Conservation (phyloP, 2,329 filamentous ascomycete species). For the Albifimbria verrucaria region DNA sequence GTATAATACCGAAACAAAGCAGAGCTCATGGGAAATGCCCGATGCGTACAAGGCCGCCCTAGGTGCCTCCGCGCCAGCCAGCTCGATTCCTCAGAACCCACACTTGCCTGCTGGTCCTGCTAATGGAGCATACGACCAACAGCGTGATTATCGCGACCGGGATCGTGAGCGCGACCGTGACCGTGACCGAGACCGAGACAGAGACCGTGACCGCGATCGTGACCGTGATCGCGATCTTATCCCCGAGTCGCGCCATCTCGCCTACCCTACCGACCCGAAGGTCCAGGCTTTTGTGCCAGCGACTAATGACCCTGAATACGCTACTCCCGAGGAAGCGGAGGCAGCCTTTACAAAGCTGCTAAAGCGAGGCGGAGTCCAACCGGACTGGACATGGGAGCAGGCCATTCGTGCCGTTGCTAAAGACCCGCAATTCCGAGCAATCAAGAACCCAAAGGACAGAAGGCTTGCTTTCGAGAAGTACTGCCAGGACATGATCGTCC, state of each 20-base stretch:
- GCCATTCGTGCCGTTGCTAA: constrained; percentile 81
- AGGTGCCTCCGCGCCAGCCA: constrained; percentile 49
- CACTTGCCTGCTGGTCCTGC: constrained; percentile 40
- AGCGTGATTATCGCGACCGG: constrained; percentile 26
- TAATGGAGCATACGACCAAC: constrained; percentile 32
- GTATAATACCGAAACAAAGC: constrained; percentile 88
- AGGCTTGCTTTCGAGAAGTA: constrained; percentile 94
- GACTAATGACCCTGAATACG: constrained; percentile 73
- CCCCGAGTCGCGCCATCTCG: constrained; percentile 56
- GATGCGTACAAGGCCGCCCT: constrained; percentile 75
- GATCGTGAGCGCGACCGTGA: constrained; percentile 4
- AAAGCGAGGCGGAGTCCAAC: constrained; percentile 77
- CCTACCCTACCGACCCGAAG: constrained; percentile 53
- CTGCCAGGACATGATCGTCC: constrained; percentile 80
- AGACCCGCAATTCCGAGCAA: constrained; percentile 87
- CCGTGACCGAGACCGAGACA: constrained; percentile 14
- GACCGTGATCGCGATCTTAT: constrained; percentile 30
- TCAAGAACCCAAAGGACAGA: constrained; percentile 89
- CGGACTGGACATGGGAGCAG: constrained; percentile 92
- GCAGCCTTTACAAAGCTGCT: constrained; percentile 90
- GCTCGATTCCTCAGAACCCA: constrained; percentile 36
- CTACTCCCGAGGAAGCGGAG: constrained; percentile 81
- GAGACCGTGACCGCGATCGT: constrained; percentile 27
- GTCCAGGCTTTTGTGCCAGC: constrained; percentile 60
- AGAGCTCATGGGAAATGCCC: constrained; percentile 94